phyloP scores from a whole-genome alignment of 202 grass and related monocot genomes.

The Elaeis oleifera region DNA sequence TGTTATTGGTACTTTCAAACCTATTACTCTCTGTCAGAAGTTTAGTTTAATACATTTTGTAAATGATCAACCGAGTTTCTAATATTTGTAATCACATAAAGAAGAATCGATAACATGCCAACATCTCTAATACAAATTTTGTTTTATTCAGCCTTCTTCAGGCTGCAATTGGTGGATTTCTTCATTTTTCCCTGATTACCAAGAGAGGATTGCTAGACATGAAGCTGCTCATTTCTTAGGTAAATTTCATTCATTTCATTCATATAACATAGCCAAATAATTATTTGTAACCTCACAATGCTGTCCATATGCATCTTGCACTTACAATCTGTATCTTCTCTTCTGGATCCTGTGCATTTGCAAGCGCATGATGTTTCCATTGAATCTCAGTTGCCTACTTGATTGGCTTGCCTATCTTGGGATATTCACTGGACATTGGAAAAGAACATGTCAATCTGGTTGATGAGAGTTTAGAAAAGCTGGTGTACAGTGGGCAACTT shows the following conservation, averaged over 20 bases:
- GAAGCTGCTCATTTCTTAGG: constrained; percentile 92
- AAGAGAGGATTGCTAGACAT: constrained; percentile 85
- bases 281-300: too few relatives aligned
- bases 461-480: constrained; percentile 59
- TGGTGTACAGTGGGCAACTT: constrained; percentile 87
- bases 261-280: not conserved
- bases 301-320: too few relatives aligned
- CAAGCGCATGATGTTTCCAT: constrained; percentile 5
- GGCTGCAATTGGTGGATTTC: constrained; percentile 67
- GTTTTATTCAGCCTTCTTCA: constrained; percentile 57
- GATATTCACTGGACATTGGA: constrained; percentile 89
- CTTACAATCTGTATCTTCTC: not conserved
- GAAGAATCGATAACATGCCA: too few relatives aligned
- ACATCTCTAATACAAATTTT: constrained; percentile 5
- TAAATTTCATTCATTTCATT: constrained; percentile 19
- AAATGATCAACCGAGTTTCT: too few relatives aligned
- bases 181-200: constrained; percentile 80
- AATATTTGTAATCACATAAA: too few relatives aligned
- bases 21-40: too few relatives aligned
- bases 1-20: too few relatives aligned
- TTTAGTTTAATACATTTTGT: too few relatives aligned
- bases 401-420: constrained; percentile 78
- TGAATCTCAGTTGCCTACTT: constrained; percentile 63
- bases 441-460: constrained; percentile 93
- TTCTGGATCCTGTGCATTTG: not conserved